Evolutionary conservation across 768 basidiomycete genomes (phyloP).

Genomic region (Boletus subparvulus): DNA sequence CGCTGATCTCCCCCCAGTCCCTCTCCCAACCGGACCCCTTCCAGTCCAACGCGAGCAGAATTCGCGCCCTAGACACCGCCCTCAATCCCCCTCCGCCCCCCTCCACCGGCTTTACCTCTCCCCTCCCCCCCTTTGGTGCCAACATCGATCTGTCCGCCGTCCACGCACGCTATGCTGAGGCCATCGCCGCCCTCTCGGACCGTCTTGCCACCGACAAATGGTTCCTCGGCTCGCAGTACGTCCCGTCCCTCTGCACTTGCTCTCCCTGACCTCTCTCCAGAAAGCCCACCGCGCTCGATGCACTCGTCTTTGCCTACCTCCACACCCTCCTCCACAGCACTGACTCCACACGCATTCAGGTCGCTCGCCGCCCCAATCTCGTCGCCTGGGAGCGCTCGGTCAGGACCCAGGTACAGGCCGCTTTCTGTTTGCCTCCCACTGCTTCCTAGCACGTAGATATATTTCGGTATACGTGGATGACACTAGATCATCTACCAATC

Average conservation of each 20-base stretch:
- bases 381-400: constrained; percentile 79
- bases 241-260: constrained; percentile 1
- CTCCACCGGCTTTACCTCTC: constrained; percentile 62
- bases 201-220: constrained; percentile 75
- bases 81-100: constrained; percentile 61
- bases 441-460: constrained; percentile 14
- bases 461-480: constrained; percentile 15
- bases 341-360: constrained; percentile 53
- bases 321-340: constrained; percentile 57
- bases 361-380: constrained; percentile 71
- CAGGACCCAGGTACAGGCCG: constrained; percentile 52
- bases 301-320: constrained; percentile 79
- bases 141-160: constrained; percentile 53
- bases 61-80: constrained; percentile 44
- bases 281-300: constrained; percentile 76
- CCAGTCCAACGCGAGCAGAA: constrained; percentile 33
- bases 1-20: constrained; percentile 35
- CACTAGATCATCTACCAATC: neutral
- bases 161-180: constrained; percentile 63
- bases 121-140: constrained; percentile 59
- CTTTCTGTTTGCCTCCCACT: constrained; percentile 37
- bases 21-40: constrained; percentile 48
- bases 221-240: constrained; percentile 76
- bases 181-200: constrained; percentile 70
- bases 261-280: constrained; percentile 38